phyloP scores from a whole-genome alignment of 345 rosid genomes.

The Brassica incana region DNA sequence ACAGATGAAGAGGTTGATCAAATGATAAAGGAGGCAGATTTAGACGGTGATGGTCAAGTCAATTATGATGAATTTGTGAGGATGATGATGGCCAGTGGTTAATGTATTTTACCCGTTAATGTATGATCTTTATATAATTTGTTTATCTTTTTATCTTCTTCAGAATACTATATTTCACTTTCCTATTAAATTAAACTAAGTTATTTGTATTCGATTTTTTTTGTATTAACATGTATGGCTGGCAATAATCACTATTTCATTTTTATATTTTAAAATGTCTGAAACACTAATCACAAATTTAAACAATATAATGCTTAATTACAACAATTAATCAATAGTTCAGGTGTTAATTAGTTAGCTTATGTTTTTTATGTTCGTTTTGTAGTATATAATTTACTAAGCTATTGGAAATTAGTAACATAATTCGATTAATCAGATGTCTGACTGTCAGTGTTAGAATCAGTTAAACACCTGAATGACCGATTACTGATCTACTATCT shows the following conservation, averaged over 20 bases:
- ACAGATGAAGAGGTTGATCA: constrained; percentile 81
- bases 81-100: constrained; percentile 55
- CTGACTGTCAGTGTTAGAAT: neutral
- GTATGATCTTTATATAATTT: constrained; percentile 14
- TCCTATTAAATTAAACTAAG: neutral
- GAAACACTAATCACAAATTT: neutral
- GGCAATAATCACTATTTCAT: neutral
- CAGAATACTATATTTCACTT: constrained; percentile 12
- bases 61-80: constrained; percentile 82
- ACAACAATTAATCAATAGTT: neutral
- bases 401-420: neutral
- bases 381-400: neutral
- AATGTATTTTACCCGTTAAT: neutral
- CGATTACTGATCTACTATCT: neutral
- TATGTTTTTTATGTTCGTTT: neutral
- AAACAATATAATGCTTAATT: neutral
- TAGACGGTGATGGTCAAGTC: constrained; percentile 96
- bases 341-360: neutral
- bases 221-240: neutral
- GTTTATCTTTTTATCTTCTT: neutral
- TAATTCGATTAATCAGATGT: neutral
- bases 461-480: neutral
- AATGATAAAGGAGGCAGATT: constrained; percentile 91
- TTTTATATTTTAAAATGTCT: neutral
- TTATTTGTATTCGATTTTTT: neutral